Base-by-base conservation (phyloP, 768 basidiomycete species). In the Rossbeevera mucosa region DNA sequence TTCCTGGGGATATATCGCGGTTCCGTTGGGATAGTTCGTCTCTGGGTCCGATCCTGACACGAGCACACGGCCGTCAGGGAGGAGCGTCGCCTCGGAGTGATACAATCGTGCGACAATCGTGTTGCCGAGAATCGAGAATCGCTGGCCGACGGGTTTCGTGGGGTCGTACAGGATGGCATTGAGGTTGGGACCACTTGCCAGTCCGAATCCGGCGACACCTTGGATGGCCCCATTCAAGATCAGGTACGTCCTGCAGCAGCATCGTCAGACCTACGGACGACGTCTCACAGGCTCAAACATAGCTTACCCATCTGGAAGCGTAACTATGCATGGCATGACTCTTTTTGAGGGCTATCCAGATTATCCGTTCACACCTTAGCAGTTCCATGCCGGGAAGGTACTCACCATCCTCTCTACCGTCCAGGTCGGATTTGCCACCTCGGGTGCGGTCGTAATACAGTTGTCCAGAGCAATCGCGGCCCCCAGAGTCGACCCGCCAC, bases 21-120 rank as follows among this genome's bases (percentile, higher is more conserved):
- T 51, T n/a, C 65, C 65, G 26, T 73, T 64, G 22, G 73, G 61
- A 41, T 71, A 66, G 36, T 61, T 38, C 14, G 82, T 82, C 63
- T 86, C 71, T 7, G 85, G 86, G 58, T 87, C 88, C 9, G 86
- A 88, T 0, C 88, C 89, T 8, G 88, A 86, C 33, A 91, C 74
- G 43, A 91, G 71, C 26, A 91, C 78, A 5, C 86, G 81, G 5
- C 83, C 89, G 56, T 89, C 88, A 0, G 83, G 83, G 20, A 91
- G 77, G 11, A 91, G 78, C 22, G 79, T 81, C 4, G 86, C 85
- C 63, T 83, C 86, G 0, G 88, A 90, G 65, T 90, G 88, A 58
- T 90, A 91, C 65, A 91, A 57, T 14, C 89, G 81, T 0, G 87
- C 79, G 22, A 91, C 81, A 38, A 82, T 86, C 24, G 87, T 90